phyloP scores from a whole-genome alignment of 768 basidiomycete genomes.

The Russula foetens region DNA sequence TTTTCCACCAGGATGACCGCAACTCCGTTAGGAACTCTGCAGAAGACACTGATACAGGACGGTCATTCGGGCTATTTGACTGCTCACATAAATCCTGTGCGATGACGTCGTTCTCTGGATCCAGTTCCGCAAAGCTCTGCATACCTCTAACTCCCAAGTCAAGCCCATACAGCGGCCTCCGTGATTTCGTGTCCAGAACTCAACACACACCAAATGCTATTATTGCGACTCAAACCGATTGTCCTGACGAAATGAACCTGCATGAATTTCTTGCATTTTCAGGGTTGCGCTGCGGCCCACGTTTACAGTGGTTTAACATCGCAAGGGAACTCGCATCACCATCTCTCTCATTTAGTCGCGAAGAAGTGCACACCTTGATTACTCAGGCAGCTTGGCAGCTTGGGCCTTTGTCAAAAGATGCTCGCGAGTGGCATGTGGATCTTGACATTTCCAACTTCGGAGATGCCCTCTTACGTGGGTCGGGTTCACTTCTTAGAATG shows the following conservation, averaged over 20 bases:
- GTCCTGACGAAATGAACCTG: constrained; percentile 32
- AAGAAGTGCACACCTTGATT: constrained; percentile 36
- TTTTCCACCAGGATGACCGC: not conserved
- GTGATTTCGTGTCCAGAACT: not conserved
- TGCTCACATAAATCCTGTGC: not conserved
- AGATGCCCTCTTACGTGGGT: constrained; percentile 28
- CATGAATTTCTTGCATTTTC: constrained; percentile 42
- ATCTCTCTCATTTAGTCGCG: constrained; percentile 31
- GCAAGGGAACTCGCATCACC: constrained; percentile 34
- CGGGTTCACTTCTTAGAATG: constrained; percentile 28
- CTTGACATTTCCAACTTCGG: constrained; percentile 29
- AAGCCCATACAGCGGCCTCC: not conserved
- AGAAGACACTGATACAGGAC: not conserved
- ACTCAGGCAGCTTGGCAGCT: constrained; percentile 38
- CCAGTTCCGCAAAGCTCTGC: too few relatives aligned
- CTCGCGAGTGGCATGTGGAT: constrained; percentile 35
- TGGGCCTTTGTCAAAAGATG: constrained; percentile 23
- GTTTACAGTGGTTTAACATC: constrained; percentile 44
- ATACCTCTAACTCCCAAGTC: not conserved
- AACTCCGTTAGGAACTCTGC: not conserved
- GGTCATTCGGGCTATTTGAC: not conserved
- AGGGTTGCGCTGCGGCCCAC: constrained; percentile 36
- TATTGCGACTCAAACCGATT: constrained; percentile 34
- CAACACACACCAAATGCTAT: constrained; percentile 32
- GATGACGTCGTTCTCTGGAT: not conserved